These are phyloP conservation scores for Dianthus caryophyllus DNA, from an alignment of 148 eudicot species.

Conservation along the genomic window DNA sequence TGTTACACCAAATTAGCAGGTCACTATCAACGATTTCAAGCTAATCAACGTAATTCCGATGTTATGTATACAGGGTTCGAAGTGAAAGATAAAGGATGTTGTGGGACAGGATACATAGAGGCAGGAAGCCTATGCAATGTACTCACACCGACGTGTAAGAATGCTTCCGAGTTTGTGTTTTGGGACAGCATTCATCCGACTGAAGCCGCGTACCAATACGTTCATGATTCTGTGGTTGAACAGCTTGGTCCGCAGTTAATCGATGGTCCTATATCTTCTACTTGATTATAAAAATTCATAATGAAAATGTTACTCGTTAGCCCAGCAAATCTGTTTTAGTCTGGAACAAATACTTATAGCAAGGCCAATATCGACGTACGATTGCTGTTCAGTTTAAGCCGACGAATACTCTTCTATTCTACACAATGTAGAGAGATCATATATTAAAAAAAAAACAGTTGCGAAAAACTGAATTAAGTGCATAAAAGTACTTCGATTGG, in stretches of 20 bases:
- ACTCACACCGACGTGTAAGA: slow-evolving; percentile 41
- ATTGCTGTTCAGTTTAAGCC: no score
- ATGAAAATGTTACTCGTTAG: no score
- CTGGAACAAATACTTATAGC: no score
- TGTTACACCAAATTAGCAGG: background rate
- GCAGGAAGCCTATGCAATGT: slow-evolving; percentile 39
- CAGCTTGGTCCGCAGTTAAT: slow-evolving; percentile 28
- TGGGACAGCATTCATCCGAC: slow-evolving; percentile 60
- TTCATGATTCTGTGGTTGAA: slow-evolving; percentile 27
- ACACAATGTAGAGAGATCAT: no score
- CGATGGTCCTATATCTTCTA: slow-evolving; percentile 1
- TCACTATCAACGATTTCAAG: background rate
- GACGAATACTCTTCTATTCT: no score
- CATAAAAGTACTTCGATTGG: no score
- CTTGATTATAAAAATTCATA: background rate
- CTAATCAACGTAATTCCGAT: background rate
- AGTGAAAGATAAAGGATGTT: slow-evolving; percentile 48
- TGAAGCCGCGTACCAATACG: slow-evolving; percentile 33
- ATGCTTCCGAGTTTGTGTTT: slow-evolving; percentile 36
- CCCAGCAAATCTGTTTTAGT: no score
- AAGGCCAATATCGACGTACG: no score
- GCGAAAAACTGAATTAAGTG: no score
- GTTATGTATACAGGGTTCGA: slow-evolving; percentile 33
- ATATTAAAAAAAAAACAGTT: no score
- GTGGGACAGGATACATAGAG: slow-evolving; percentile 59